A percentile compares a stretch with the other conserved stretches of the same genome.
phyloP scores from a whole-genome alignment of 768 basidiomycete genomes.

The Rhodotorula babjevae region DNA sequence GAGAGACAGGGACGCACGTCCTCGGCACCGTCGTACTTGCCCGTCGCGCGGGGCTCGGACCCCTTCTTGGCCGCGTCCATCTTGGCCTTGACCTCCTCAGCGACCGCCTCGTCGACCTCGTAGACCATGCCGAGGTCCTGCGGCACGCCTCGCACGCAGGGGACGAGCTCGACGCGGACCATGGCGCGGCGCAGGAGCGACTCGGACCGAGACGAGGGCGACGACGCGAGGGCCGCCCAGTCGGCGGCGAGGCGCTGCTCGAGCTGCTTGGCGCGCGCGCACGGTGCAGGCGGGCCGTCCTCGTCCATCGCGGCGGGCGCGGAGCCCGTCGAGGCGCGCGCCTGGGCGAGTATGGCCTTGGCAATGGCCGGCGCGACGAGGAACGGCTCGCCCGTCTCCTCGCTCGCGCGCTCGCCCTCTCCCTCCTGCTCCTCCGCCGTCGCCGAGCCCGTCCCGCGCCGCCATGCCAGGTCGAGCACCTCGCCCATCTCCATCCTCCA shows the following conservation, averaged over 20 bases:
- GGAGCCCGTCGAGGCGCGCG: not conserved
- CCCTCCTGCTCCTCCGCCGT: too few relatives aligned
- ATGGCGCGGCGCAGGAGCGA: constrained; percentile 54
- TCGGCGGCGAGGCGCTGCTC: not conserved
- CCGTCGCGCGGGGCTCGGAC: constrained; percentile 41
- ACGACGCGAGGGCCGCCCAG: not conserved
- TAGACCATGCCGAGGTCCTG: constrained; percentile 72
- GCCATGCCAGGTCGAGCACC: constrained; percentile 47
- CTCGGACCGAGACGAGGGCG: constrained; percentile 39
- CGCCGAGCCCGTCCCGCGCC: too few relatives aligned
- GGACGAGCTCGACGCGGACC: constrained; percentile 61
- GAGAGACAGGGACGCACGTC: constrained; percentile 17
- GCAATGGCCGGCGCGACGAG: not conserved
- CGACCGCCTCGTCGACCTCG: constrained; percentile 57
- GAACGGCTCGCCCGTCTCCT: constrained; percentile 18
- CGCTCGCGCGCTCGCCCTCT: not conserved
- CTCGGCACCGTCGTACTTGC: constrained; percentile 33
- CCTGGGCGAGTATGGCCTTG: not conserved
- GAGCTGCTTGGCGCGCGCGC: not conserved
- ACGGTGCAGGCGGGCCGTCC: not conserved
- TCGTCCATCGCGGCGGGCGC: not conserved
- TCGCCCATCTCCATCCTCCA: constrained; percentile 20
- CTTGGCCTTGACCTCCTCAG: constrained; percentile 53
- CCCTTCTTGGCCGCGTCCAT: constrained; percentile 51
- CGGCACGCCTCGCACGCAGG: constrained; percentile 66